Percentiles rank a stretch among this genome's conserved stretches.
phyloP scores from a whole-genome alignment of 768 basidiomycete species.

The Boletus subcaerulescens region DNA sequence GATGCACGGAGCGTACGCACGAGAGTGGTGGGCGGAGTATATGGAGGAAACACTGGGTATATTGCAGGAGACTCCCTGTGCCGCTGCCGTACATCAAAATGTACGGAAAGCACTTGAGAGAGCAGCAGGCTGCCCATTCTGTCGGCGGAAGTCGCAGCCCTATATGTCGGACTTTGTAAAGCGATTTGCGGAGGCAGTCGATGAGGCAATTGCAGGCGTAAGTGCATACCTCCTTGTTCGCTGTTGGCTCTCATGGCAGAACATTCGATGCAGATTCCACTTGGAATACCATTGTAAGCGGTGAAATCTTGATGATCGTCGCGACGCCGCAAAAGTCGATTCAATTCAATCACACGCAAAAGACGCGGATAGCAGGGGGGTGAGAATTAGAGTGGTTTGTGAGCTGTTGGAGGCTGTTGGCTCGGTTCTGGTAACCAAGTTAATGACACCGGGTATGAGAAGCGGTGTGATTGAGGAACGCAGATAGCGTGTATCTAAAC shows the following conservation, averaged over 20 bases:
- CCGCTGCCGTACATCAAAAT: slow-evolving; percentile 13
- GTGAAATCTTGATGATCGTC: neutral
- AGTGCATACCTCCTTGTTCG: slow-evolving; percentile 2
- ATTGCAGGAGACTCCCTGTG: slow-evolving; percentile 26
- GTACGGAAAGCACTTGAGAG: slow-evolving; percentile 16
- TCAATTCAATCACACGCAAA: neutral
- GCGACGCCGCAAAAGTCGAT: too few relatives aligned
- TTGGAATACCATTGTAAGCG: slow-evolving; percentile 15
- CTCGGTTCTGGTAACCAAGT: neutral
- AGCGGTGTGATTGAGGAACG: neutral
- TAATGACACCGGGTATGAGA: neutral
- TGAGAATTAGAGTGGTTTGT: too few relatives aligned
- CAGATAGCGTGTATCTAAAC: too few relatives aligned
- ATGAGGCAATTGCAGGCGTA: slow-evolving; percentile 18
- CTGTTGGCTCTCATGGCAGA: neutral
- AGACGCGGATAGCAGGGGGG: neutral
- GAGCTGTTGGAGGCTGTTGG: neutral
- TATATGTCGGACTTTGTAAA: slow-evolving; percentile 23
- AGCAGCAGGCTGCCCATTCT: slow-evolving; percentile 19
- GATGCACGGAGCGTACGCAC: slow-evolving; percentile 25
- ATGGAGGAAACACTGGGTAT: slow-evolving; percentile 24
- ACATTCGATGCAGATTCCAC: slow-evolving; percentile 15
- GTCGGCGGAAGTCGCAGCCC: slow-evolving; percentile 14
- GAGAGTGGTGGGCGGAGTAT: slow-evolving; percentile 32
- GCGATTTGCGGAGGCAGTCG: slow-evolving; percentile 22